Evolutionary conservation across 768 basidiomycete species (phyloP).

Genomic region (Mycena latifolia): DNA sequence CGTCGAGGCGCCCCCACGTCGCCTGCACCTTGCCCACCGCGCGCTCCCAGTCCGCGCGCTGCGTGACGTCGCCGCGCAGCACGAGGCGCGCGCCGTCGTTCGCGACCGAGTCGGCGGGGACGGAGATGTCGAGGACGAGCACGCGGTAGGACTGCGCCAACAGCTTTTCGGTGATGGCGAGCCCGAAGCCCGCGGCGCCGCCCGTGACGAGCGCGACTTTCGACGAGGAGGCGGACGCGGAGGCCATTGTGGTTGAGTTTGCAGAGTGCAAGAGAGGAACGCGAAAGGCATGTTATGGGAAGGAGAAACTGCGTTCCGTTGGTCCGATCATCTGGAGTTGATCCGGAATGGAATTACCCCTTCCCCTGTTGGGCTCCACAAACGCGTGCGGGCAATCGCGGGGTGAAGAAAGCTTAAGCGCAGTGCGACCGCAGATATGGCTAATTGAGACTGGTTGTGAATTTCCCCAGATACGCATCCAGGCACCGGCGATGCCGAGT

Average conservation of each 20-base stretch:
- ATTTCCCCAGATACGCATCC: too few relatives aligned
- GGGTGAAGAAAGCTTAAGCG: too few relatives aligned
- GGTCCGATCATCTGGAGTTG: neutral
- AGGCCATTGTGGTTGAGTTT: neutral
- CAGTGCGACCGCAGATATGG: too few relatives aligned
- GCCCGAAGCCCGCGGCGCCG: constrained; percentile 19
- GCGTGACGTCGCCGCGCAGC: constrained; percentile 16
- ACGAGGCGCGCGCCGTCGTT: constrained; percentile 1
- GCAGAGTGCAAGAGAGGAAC: too few relatives aligned
- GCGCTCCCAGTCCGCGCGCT: constrained; percentile 9
- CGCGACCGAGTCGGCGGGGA: constrained; percentile 5
- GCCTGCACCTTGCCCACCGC: constrained; percentile 6
- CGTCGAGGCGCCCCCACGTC: constrained; percentile 19
- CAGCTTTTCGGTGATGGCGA: constrained; percentile 20
- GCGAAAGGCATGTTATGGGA: too few relatives aligned
- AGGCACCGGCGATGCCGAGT: too few relatives aligned
- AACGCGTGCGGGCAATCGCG: too few relatives aligned
- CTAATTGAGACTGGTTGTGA: too few relatives aligned
- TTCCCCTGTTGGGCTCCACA: too few relatives aligned
- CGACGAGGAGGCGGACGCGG: neutral
- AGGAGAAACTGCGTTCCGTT: constrained; percentile 5
- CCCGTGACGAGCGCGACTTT: constrained; percentile 22
- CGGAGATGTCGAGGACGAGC: constrained; percentile 20
- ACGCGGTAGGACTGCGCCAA: constrained; percentile 16
- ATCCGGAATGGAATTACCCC: too few relatives aligned